phyloP scores from a whole-genome alignment of 768 basidiomycete genomes.

The Mycena rebaudengoi region DNA sequence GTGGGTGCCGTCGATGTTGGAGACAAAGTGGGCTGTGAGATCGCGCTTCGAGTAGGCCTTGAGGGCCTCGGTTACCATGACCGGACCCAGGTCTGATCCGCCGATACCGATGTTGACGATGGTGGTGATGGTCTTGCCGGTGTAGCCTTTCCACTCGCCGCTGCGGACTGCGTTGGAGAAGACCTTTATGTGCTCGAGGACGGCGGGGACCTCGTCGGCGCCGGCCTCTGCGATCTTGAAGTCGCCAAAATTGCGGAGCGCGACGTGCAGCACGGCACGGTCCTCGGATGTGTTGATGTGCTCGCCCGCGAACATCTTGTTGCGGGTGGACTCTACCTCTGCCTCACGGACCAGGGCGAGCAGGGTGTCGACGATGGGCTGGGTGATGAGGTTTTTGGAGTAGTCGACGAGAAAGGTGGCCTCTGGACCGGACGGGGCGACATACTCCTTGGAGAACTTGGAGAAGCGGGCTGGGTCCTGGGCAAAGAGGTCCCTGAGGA shows the following conservation, averaged over 20 bases:
- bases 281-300: constrained; percentile 99
- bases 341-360: constrained; percentile 88
- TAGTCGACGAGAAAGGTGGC: constrained; percentile 93
- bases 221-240: constrained; percentile 85
- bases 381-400: constrained; percentile 95
- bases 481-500: constrained; percentile 93
- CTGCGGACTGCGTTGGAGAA: constrained; percentile 87
- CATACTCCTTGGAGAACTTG: constrained; percentile 84
- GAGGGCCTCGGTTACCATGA: constrained; percentile 99
- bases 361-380: constrained; percentile 81
- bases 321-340: constrained; percentile 80
- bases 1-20: constrained; percentile 99
- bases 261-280: constrained; percentile 95
- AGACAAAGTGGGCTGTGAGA: constrained; percentile 88
- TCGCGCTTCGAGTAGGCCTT: constrained; percentile 93
- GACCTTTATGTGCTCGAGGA: constrained; percentile 90
- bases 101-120: constrained; percentile 99
- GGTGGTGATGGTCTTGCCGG: constrained; percentile 91
- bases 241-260: constrained; percentile 81
- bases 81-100: constrained; percentile 96
- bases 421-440: constrained; percentile 66
- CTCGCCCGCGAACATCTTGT: constrained; percentile 94
- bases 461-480: constrained; percentile 87
- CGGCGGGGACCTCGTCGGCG: constrained; percentile 81
- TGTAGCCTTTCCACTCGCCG: constrained; percentile 96